Evolutionary conservation across 2,329 filamentous ascomycete species (phyloP).

Genomic region (Ophiocordyceps robertsii): DNA sequence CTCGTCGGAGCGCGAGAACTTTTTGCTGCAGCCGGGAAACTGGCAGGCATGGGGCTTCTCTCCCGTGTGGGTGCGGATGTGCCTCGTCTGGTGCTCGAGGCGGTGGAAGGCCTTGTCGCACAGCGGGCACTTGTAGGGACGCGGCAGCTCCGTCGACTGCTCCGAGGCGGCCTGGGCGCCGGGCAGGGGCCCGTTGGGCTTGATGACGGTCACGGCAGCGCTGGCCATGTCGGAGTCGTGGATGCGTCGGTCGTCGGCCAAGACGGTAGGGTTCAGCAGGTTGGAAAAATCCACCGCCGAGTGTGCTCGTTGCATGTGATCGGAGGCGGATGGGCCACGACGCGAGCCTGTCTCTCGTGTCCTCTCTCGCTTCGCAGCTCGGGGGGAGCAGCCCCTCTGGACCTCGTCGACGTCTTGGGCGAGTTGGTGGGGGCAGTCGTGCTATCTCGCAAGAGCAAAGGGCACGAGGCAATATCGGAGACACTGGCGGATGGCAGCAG

Average conservation of each 20-base stretch:
- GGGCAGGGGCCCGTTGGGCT: conserved; percentile 50
- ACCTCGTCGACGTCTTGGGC: no score
- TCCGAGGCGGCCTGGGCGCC: conserved; percentile 44
- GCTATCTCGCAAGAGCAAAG: no score
- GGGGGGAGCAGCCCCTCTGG: no score
- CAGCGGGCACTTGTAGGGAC: conserved; percentile 95
- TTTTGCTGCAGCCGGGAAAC: conserved; percentile 91
- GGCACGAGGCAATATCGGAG: neutral
- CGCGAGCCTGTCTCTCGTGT: no score
- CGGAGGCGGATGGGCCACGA: conserved; percentile 3
- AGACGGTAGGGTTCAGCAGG: conserved; percentile 49
- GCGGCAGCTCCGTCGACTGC: conserved; percentile 57
- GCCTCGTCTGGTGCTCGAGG: conserved; percentile 79
- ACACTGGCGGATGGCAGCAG: neutral
- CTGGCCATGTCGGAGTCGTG: conserved; percentile 31
- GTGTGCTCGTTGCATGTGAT: conserved; percentile 64
- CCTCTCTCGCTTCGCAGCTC: no score
- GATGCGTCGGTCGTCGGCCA: conserved; percentile 10
- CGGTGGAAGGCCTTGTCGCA: conserved; percentile 99
- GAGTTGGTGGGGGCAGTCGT: no score
- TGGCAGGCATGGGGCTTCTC: conserved; percentile 97
- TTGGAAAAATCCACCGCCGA: conserved; percentile 64
- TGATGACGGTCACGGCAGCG: conserved; percentile 39
- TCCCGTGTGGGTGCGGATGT: conserved; percentile 94
- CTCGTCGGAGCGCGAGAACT: conserved; percentile 93